Percentiles rank a stretch among this genome's conserved stretches.
These are phyloP conservation scores for Umbelopsis ramanniana DNA, from an alignment of 192 early-diverging fungal species.

Conservation along the genomic window DNA sequence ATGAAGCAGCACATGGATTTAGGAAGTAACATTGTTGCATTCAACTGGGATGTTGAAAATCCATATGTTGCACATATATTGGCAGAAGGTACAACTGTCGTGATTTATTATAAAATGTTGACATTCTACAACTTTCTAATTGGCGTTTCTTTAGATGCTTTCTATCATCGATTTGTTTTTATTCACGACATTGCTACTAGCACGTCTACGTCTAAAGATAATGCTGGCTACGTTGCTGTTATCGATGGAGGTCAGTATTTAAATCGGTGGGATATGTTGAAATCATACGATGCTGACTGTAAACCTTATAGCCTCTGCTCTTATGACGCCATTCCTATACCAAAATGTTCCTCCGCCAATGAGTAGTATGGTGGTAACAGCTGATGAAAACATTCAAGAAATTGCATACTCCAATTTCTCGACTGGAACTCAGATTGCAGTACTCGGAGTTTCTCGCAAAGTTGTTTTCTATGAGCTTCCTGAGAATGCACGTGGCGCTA, in stretches of 20 bases:
- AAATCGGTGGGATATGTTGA: constrained; percentile 7
- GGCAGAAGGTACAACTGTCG: constrained; percentile 34
- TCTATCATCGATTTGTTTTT: constrained; percentile 46
- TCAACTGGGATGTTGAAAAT: constrained; percentile 85
- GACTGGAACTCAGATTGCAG: constrained; percentile 73
- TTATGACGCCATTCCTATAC: constrained; percentile 79
- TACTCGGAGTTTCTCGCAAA: constrained; percentile 60
- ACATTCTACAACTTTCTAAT: not conserved
- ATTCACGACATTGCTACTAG: constrained; percentile 46
- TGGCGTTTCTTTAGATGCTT: constrained; percentile 26
- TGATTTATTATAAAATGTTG: not conserved
- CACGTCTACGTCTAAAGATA: constrained; percentile 41
- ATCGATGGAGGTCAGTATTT: constrained; percentile 65
- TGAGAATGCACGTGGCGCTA: constrained; percentile 23
- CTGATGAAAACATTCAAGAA: constrained; percentile 52
- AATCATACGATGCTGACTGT: not conserved
- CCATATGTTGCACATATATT: constrained; percentile 67
- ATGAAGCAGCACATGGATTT: constrained; percentile 78
- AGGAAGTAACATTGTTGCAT: constrained; percentile 46
- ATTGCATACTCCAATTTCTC: constrained; percentile 67
- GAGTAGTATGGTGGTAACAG: constrained; percentile 51
- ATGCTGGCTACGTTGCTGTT: constrained; percentile 70
- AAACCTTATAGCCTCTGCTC: constrained; percentile 36
- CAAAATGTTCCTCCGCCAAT: constrained; percentile 97
- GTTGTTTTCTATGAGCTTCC: constrained; percentile 28